Base-by-base conservation (phyloP, 2,329 filamentous ascomycete genomes). In the Knufia petricola region DNA sequence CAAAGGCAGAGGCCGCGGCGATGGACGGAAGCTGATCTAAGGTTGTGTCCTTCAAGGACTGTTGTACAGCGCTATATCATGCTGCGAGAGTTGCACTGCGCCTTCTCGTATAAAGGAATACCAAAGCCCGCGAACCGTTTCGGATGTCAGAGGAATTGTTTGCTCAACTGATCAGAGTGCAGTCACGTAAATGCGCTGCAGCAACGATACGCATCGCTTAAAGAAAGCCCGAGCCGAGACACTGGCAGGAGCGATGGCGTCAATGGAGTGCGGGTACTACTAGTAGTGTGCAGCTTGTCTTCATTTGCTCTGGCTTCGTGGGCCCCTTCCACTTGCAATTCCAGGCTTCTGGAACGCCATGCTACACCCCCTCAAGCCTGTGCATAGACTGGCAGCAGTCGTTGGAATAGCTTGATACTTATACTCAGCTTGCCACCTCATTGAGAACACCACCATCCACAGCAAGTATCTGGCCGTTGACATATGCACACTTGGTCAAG, bases 381-480 rank as follows among this genome's bases (percentile, higher is more conserved):
- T n/a, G n/a, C n/a, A n/a, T n/a, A n/a, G n/a, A n/a, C n/a, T n/a
- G n/a, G n/a, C n/a, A n/a, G n/a, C n/a, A n/a, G n/a, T n/a, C 7
- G 28, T 30, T 13, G 7, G 28, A 30, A 30, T 30, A 13, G 28
- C 7, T 30, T 30, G 28, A 30, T n/a, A n/a, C n/a, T n/a, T n/a
- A n/a, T n/a, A 32, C 13, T 20, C 4, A 44, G 8, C 19, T n/a
- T 10, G 53, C 56, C 17, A 58, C 56, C 31, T 56, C 57, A 48
- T 59, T 59, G 56, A 73, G 55, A 0, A 72, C 70, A n/a, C 69
- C 69, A 0, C 69, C 69, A 49, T 71, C 70, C 3, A 72, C 64
- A 4, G 67, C 66, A 17, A 73, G 62, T 23, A 72, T 64, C 59
- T 72, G 66, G 1, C 70, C 70, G 52, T 72, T 72, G 26, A 73